phyloP scores from a whole-genome alignment of 1,284 basidiomycete genomes.

The Sutorius eximius region DNA sequence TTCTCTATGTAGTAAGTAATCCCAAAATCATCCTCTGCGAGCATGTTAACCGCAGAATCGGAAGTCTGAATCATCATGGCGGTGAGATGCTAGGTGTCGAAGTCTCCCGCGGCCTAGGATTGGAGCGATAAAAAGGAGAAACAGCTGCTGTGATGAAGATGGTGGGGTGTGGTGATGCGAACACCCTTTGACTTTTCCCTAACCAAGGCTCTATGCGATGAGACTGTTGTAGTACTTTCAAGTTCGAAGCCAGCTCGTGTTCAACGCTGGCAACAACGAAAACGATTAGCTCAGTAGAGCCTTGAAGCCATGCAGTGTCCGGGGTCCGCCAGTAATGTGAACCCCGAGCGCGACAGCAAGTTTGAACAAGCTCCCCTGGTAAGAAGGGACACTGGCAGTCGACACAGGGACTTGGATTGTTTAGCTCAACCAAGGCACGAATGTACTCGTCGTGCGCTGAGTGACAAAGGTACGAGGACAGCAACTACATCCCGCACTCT shows the following conservation, averaged over 20 bases:
- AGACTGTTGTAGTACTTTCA: not conserved
- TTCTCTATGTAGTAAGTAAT: conserved; percentile 81
- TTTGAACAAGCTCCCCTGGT: too few relatives aligned
- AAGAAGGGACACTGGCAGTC: too few relatives aligned
- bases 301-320: conserved; percentile 15
- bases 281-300: not conserved
- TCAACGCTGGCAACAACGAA: conserved; percentile 4
- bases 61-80: conserved; percentile 19
- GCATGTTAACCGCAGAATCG: conserved; percentile 19
- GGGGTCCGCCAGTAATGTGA: conserved; percentile 18
- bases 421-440: not conserved
- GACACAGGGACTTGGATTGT: not conserved
- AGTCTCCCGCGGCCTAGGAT: not conserved
- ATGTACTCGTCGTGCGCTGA: not conserved
- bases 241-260: conserved; percentile 5
- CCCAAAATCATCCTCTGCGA: conserved; percentile 45
- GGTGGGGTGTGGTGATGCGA: not conserved
- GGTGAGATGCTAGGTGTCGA: not conserved
- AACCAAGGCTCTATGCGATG: not conserved
- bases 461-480: not conserved
- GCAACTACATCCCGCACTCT: not conserved
- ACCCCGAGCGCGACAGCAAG: not conserved
- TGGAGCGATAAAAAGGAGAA: conserved; percentile 7
- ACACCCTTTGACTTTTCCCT: not conserved
- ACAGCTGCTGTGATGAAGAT: not conserved